Base-by-base conservation (phyloP, 73 alveolate species). In the Tetrahymena elliotti region DNA sequence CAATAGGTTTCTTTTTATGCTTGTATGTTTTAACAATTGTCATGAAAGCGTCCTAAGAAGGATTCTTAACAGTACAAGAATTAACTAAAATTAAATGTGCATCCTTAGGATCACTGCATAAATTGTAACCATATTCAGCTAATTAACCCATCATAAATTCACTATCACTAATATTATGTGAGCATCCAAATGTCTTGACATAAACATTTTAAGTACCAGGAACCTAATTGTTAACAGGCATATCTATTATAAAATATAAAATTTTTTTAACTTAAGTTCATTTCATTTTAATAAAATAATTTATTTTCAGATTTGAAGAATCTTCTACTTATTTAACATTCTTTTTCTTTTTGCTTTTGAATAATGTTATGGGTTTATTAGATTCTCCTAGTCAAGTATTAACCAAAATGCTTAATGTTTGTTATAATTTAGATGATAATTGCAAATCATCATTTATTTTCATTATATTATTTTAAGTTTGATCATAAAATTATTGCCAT, bases 71-170 rank as follows among this genome's bases (percentile, higher is more conserved):
- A 0, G 99, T 98, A 94, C 99, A 98, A 93, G 98, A 95, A 94
- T 98, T 98, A 40, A 98, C 93, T 47, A 98, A 96, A 40, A 98
- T 94, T 5, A 97, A 96, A 96, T 98, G 99, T 84, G 98, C 97
- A 33, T 97, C 98, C 94, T 98, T 98, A 35, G 97, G 93, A 83
- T 97, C 96, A 92, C 97, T 98, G 13, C 98, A 99, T 33, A 98
- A 96, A 68, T 97, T 96, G 93, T 97, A 98, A 0, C 99, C 99
- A 94, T 98, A 97, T 52, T 97, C 97, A 15, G 97, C 93, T 41
- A 98, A 95, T 31, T 97, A 97, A 16, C 99, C 99, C 97, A 97
- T 98, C 99, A 98, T 98, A 95, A 96, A 98, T 95, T 98, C 99
- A 83, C 98, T 96, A 95, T 98, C 99, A 53, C 98, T 94, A 53